Percentiles rank a stretch among this genome's conserved stretches.
These are phyloP conservation scores for Coemansia sp. DNA, from an alignment of 192 early-diverging fungal species.

Conservation along the genomic window DNA sequence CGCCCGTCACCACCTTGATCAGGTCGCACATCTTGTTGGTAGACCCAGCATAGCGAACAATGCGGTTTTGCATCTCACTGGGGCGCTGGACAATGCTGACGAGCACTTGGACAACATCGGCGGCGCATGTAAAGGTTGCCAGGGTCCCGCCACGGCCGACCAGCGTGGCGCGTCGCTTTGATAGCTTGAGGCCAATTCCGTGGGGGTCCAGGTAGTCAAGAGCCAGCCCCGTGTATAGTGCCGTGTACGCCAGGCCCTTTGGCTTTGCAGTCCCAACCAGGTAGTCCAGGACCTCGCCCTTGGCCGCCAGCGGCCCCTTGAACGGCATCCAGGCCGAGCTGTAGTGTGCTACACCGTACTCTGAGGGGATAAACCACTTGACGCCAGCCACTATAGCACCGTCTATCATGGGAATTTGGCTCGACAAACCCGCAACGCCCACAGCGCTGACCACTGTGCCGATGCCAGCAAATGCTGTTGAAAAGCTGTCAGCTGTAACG, in stretches of 20 bases:
- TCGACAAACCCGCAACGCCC: constrained; percentile 18
- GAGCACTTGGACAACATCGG: constrained; percentile 26
- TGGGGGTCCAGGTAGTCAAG: constrained; percentile 49
- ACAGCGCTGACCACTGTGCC: constrained; percentile 44
- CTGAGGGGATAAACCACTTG: constrained; percentile 54
- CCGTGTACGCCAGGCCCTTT: constrained; percentile 33
- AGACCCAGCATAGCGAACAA: constrained; percentile 34
- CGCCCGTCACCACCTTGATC: constrained; percentile 39
- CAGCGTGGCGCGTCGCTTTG: constrained; percentile 29
- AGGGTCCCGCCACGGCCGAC: constrained; percentile 47
- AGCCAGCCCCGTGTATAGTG: constrained; percentile 48
- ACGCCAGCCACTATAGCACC: constrained; percentile 38
- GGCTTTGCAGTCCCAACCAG: constrained; percentile 13
- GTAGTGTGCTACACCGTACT: constrained; percentile 43
- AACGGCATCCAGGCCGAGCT: constrained; percentile 39
- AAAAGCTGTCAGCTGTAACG: constrained; percentile 11
- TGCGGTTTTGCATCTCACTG: constrained; percentile 37
- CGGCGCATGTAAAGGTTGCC: constrained; percentile 30
- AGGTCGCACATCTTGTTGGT: constrained; percentile 44
- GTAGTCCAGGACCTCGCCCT: constrained; percentile 23
- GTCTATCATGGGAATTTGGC: constrained; percentile 45
- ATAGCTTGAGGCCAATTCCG: constrained; percentile 30
- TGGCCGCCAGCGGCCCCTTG: constrained; percentile 40
- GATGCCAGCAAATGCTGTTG: constrained; percentile 23
- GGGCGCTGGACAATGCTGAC: constrained; percentile 36